Evolutionary conservation across 164 flowering plant genomes (phyloP), one percentile per base, ranked within the genome.

Genomic region (Vitis rupestris): DNA sequence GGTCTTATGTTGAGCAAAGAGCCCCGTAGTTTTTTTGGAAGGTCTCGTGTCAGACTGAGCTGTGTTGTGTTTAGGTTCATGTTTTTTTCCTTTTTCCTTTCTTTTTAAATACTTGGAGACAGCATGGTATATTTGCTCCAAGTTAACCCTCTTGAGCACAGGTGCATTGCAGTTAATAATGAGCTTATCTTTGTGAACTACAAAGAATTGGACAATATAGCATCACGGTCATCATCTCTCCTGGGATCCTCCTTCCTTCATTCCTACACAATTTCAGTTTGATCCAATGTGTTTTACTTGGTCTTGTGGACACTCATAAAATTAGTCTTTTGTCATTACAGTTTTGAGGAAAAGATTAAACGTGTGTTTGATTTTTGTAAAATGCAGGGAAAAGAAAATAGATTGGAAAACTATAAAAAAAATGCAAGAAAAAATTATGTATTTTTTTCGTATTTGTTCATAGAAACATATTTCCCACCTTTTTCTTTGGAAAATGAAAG

Each of bases 1-100:
- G 88, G 10, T 85, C 88, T 8, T 85, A 83, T 63, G 72, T 85
- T 14, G 88, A 83, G 79, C 86, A 87, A 55, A 83, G 93, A 77
- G 86, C 85, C 11, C 52, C 63, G 50, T 70, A 64, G 49, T 50
- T 62, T 3, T 37, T 61, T 37, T 47, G 66, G 61, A 63, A 15
- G 57, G 58, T 23, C 66, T 29, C n/a, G 10, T 62, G 50, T 70
- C 44, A 37, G 10, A 13, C 17, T 69, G 69, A 76, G 70, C 68
- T 63, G 73, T 50, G 15, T 67, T 29, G 19, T 67, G 11, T 49
- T 77, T 63, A 37, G 59, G 50, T 47, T 50, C 59, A 66, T 74
- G 77, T 67, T 55, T 54, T 59, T 37, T 67, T 55, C 48, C 54
- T 37, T 37, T 37, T 37, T 37, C 0, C 44, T 6, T 37, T 37